Conservation (phyloP, 352 stramenopile genomes). For the Phytophthora colocasiae region DNA sequence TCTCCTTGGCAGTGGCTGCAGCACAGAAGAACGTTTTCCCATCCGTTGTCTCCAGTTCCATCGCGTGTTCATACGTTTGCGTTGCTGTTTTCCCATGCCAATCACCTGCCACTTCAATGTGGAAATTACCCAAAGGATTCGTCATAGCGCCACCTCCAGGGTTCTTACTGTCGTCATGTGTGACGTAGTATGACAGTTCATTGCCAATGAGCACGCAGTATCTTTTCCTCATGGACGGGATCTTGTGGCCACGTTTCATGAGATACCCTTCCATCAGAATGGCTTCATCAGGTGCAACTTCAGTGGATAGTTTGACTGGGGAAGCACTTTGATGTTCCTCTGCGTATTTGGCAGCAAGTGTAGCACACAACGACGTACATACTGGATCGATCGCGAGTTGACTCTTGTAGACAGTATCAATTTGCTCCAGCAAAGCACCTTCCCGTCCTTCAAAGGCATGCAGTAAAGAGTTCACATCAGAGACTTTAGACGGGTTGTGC, state of each 20-base stretch:
- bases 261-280: slow-evolving; percentile 83
- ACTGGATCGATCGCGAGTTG: slow-evolving; percentile 41
- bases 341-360: slow-evolving; percentile 26
- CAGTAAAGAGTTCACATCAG: slow-evolving; percentile 76
- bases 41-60: slow-evolving; percentile 75
- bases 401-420: slow-evolving; percentile 76
- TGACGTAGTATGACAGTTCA: slow-evolving; percentile 69
- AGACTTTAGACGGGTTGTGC: slow-evolving; percentile 87
- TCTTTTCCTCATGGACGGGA: slow-evolving; percentile 79
- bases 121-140: slow-evolving; percentile 42
- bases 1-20: slow-evolving; percentile 57
- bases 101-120: slow-evolving; percentile 62
- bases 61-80: slow-evolving; percentile 60
- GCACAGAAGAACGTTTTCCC: slow-evolving; percentile 80
- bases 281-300: background rate
- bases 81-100: slow-evolving; percentile 74
- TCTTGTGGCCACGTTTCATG: slow-evolving; percentile 72
- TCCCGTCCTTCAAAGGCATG: slow-evolving; percentile 65
- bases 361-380: slow-evolving; percentile 37
- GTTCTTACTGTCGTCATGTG: slow-evolving; percentile 72
- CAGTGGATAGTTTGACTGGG: background rate
- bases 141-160: slow-evolving; percentile 34
- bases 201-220: slow-evolving; percentile 72
- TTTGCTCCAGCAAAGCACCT: slow-evolving; percentile 53
- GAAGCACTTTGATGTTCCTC: slow-evolving; percentile 11